Evolutionary conservation across 2,329 filamentous ascomycete species (phyloP).

Genomic region (Curvularia hawaiiensis): DNA sequence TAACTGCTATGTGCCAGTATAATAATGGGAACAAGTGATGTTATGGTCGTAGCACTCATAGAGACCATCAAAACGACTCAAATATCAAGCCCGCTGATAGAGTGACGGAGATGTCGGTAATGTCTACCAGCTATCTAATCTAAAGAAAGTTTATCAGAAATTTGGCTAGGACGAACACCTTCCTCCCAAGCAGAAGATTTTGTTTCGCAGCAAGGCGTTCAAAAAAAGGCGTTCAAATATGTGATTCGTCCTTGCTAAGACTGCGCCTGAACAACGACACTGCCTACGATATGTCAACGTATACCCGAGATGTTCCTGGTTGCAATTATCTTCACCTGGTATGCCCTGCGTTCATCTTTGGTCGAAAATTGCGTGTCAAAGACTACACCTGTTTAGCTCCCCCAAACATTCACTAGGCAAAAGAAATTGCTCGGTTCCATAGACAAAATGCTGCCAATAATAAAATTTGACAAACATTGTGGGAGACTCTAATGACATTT

Average conservation of each 20-base stretch:
- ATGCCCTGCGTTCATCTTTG: not conserved
- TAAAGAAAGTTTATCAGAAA: not conserved
- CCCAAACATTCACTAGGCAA: not conserved
- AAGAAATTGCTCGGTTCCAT: not conserved
- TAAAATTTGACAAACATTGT: not conserved
- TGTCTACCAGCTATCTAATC: not conserved
- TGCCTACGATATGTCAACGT: not conserved
- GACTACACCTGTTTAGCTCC: not conserved
- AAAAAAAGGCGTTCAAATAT: not conserved
- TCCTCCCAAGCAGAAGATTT: not conserved
- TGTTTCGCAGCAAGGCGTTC: not conserved
- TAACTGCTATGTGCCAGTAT: not conserved
- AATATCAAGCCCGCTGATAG: too few relatives aligned
- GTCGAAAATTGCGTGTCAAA: not conserved
- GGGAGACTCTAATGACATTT: not conserved
- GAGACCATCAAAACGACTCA: not conserved
- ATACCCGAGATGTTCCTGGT: not conserved
- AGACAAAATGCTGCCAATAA: not conserved
- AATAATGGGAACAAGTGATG: not conserved
- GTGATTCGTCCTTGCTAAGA: not conserved
- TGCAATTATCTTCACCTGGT: not conserved
- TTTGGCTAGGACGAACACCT: not conserved
- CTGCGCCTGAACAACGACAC: not conserved
- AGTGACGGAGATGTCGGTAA: not conserved
- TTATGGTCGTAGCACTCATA: not conserved